phyloP scores from a whole-genome alignment of 1,139 yeast genomes.

The Blastobotrys indianensis region DNA sequence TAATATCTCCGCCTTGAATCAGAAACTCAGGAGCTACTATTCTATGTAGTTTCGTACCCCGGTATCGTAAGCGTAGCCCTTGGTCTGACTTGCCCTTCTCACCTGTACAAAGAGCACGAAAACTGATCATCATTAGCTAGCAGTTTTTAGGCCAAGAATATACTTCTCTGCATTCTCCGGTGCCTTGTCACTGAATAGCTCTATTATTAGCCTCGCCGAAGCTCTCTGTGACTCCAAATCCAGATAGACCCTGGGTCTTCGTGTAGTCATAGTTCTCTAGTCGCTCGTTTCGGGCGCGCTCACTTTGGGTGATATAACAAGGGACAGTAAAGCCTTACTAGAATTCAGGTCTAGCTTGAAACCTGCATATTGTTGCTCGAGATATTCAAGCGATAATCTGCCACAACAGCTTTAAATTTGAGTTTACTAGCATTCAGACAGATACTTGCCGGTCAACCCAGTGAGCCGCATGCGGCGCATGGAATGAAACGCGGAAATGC shows the following conservation, averaged over 20 bases:
- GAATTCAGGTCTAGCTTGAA: too few relatives aligned
- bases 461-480: not conserved
- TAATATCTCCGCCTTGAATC: constrained; percentile 71
- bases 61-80: constrained; percentile 34
- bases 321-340: too few relatives aligned
- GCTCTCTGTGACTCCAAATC: constrained; percentile 50
- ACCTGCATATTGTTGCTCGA: too few relatives aligned
- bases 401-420: too few relatives aligned
- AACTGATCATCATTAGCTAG: constrained; percentile 14
- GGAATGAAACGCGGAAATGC: constrained; percentile 21
- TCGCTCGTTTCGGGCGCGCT: too few relatives aligned
- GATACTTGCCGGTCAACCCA: too few relatives aligned
- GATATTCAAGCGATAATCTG: too few relatives aligned
- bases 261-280: not conserved
- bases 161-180: constrained; percentile 58
- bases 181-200: constrained; percentile 47
- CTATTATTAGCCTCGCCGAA: constrained; percentile 61
- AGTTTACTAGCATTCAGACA: too few relatives aligned
- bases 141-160: constrained; percentile 22
- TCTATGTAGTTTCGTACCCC: constrained; percentile 54
- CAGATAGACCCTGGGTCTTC: constrained; percentile 40
- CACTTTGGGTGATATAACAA: too few relatives aligned
- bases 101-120: constrained; percentile 30
- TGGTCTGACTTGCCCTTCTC: constrained; percentile 17
- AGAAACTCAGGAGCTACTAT: constrained; percentile 65